Evolutionary conservation across 2,329 filamentous ascomycete genomes (phyloP), one percentile per base, ranked within the genome.

Genomic region (Cladophialophora psammophila): DNA sequence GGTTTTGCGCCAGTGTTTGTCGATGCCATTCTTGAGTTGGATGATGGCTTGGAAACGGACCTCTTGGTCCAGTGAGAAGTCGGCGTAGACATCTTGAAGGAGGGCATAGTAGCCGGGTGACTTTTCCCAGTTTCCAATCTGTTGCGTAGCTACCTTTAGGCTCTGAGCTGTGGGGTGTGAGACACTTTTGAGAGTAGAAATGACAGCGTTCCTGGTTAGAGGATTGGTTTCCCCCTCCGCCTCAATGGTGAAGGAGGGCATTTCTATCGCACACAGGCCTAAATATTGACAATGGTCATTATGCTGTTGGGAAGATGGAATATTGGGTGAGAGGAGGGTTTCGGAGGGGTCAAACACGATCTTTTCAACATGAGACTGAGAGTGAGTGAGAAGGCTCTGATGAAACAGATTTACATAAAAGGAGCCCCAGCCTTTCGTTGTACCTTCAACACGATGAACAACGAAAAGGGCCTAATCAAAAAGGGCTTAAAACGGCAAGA

Each of bases 1-100:
- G 38, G 91, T 91, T 76, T 85, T 92, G 76, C 95, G 87, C 95
- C 95, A 99, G 79, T 93, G 93, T 76, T 91, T 93, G 77, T 98
- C 94, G 78, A 98, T 94, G 63, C 94, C 95, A 78, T 98, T 97
- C 78, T 98, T 98, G 62, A 99, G 85, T 76, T 97, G 92, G 72
- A 98, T 97, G 65, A 98, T 88, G 63, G 94, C 91, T 10, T 97
- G 88, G 75, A 96, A 93, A 68, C 95, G 91, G 61, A 94, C 87
- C 74, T 96, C 90, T 65, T 87, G 80, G 1, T 92, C 91, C 1
- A 96, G 82, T 1, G 88, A 88, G 68, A 88, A 88, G 80, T 97
- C 91, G 70, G 97, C 85, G 77, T 94, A 97, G 40, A 93, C 87
- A 72, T 90, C 86, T 90, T 96, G 91, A 60, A 93, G 81, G 18